phyloP scores from a whole-genome alignment of 371 early-diverging fungal species.

The Mucor circinelloides region DNA sequence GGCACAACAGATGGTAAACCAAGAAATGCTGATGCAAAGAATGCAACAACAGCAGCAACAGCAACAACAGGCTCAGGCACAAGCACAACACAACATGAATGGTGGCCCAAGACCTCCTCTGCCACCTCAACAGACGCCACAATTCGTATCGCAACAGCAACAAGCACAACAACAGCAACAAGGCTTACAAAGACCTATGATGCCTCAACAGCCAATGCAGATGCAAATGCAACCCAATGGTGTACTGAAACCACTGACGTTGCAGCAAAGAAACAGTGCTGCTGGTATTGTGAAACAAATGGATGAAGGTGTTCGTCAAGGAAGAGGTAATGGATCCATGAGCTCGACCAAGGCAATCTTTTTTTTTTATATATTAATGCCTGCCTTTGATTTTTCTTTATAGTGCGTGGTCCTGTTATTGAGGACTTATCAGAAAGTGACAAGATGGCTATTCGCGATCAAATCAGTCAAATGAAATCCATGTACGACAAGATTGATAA shows the following conservation, averaged over 20 bases:
- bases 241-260: constrained; percentile 9
- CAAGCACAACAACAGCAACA: constrained; percentile 9
- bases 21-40: constrained; percentile 27
- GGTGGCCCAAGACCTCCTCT: constrained; percentile 24
- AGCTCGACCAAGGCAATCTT: no score
- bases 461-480: constrained; percentile 1
- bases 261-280: constrained; percentile 31
- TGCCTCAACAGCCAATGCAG: constrained; percentile 23
- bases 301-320: constrained; percentile 46
- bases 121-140: constrained; percentile 12
- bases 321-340: constrained; percentile 32
- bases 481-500: constrained; percentile 12
- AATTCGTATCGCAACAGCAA: constrained; percentile 11
- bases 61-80: constrained; percentile 13
- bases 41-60: constrained; percentile 21
- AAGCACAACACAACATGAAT: constrained; percentile 30
- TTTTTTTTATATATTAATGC: no score
- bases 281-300: constrained; percentile 47
- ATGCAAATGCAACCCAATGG: constrained; percentile 4
- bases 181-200: constrained; percentile 16
- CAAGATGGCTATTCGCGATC: constrained; percentile 47
- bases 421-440: constrained; percentile 47
- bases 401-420: constrained; percentile 35
- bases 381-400: background rate
- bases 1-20: constrained; percentile 9